These are phyloP conservation scores for Globisporangium yorkense DNA, from an alignment of 352 stramenopile genomes.

Conservation along the genomic window DNA sequence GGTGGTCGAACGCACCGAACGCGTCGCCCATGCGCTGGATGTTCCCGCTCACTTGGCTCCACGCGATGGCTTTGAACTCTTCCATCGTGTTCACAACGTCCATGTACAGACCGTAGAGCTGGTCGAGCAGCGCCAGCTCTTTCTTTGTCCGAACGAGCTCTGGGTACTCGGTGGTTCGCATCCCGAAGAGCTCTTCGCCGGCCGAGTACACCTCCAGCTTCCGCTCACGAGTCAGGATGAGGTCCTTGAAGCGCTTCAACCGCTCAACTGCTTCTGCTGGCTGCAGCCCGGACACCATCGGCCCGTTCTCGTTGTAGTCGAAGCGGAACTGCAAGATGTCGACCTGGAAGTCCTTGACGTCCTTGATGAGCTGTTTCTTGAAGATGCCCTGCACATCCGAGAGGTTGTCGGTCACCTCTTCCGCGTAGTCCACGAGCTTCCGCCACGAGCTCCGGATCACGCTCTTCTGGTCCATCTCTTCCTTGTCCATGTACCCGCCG, in stretches of 20 bases:
- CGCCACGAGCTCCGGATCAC: slow-evolving; percentile 78
- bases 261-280: slow-evolving; percentile 78
- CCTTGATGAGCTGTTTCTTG: slow-evolving; percentile 88
- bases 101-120: slow-evolving; percentile 87
- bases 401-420: slow-evolving; percentile 85
- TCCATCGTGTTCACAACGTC: slow-evolving; percentile 79
- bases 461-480: slow-evolving; percentile 90
- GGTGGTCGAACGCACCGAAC: slow-evolving; percentile 52
- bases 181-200: slow-evolving; percentile 88
- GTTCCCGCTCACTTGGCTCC: slow-evolving; percentile 47
- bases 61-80: slow-evolving; percentile 53
- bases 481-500: slow-evolving; percentile 80
- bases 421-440: slow-evolving; percentile 85
- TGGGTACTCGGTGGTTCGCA: slow-evolving; percentile 68
- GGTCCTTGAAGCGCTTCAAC: slow-evolving; percentile 83
- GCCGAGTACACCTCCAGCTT: slow-evolving; percentile 86
- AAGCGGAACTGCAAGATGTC: slow-evolving; percentile 63
- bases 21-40: slow-evolving; percentile 61
- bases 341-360: slow-evolving; percentile 81
- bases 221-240: slow-evolving; percentile 62
- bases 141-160: slow-evolving; percentile 87
- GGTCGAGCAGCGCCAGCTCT: slow-evolving; percentile 78
- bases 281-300: slow-evolving; percentile 71
- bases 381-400: slow-evolving; percentile 82
- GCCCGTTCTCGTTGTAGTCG: slow-evolving; percentile 59